Conservation (phyloP, 2,329 filamentous ascomycete species). For the Orbilia javanica region DNA sequence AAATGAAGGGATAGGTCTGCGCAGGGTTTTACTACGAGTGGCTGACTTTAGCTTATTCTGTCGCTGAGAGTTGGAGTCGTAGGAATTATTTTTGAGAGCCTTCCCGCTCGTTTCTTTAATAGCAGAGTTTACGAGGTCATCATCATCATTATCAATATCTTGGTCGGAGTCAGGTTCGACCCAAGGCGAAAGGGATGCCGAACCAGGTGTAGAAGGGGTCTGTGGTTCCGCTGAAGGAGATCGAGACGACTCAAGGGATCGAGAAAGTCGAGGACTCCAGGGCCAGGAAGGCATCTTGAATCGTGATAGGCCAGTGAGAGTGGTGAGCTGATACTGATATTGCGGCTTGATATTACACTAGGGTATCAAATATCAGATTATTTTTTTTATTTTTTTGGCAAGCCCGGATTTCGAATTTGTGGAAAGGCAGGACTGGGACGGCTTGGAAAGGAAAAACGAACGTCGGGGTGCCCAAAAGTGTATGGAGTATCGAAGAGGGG, state of each 20-base stretch:
- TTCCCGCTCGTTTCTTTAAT: slow-evolving; percentile 35
- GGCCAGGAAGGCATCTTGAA: slow-evolving; percentile 57
- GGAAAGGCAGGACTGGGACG: slow-evolving; percentile 9
- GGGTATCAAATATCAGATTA: slow-evolving; percentile 39
- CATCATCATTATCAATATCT: slow-evolving; percentile 38
- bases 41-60: slow-evolving; percentile 53
- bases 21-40: slow-evolving; percentile 57
- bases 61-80: slow-evolving; percentile 30
- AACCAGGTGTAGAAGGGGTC: slow-evolving; percentile 50
- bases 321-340: slow-evolving; percentile 39
- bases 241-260: slow-evolving; percentile 37
- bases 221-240: slow-evolving; percentile 29
- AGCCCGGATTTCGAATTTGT: slow-evolving; percentile 4
- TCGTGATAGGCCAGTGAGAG: slow-evolving; percentile 39
- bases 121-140: slow-evolving; percentile 48
- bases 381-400: neutral
- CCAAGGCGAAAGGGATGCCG: slow-evolving; percentile 52
- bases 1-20: slow-evolving; percentile 57
- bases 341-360: slow-evolving; percentile 26
- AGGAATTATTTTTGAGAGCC: slow-evolving; percentile 34
- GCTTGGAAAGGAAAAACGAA: slow-evolving; percentile 14
- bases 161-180: slow-evolving; percentile 56
- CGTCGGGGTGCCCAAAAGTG: slow-evolving; percentile 23
- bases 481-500: slow-evolving; percentile 21
- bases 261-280: slow-evolving; percentile 48